Evolutionary conservation across 148 eudicot genomes (phyloP), one percentile per base, ranked within the genome.

Genomic region (Mesembryanthemum crystallinum): DNA sequence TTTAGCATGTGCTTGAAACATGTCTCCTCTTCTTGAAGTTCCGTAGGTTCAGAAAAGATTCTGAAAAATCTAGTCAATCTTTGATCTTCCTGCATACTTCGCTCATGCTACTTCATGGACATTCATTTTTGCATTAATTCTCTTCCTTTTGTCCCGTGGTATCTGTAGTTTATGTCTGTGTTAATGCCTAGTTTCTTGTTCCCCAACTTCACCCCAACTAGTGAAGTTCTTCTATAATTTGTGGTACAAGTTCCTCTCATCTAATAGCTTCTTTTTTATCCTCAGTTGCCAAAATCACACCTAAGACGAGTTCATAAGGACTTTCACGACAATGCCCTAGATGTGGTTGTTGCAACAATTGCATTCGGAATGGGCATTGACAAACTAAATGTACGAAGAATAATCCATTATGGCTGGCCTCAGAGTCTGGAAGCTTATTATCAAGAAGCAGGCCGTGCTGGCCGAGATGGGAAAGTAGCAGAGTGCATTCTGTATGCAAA

Each of bases 401-500:
- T 93, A 30, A 83, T 93, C 65, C 98, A 93, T 79, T 93, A 93
- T 84, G 98, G 98, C 42, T 93, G 96, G 93, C 98, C 98, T 68
- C 98, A 94, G 88, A 94, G 95, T 76, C 74, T 94, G 81, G 98
- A 94, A 87, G 95, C 98, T 52, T 94, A 94, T 82, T 91, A 94
- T 80, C 98, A 94, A 86, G 98, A 94, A 87, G 98, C 98, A 39
- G 98, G 98, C 68, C 91, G 97, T 76, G 97, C 97, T 71, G 98
- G 98, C 30, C 83, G 98, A 73, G 98, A 94, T 84, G 93, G 97
- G 5, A 83, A 91, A 83, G 80, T 78, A 78, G 93, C 98, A 68
- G 83, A 90, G 58, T 94, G 98, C 80, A 88, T 87, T 71, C 81
- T 91, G 18, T 91, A 87, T 85, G 98, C 94, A 64, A 83, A 91